These are phyloP conservation scores for Pulveroboletus sp. DNA, from an alignment of 768 basidiomycete genomes.

Conservation along the genomic window DNA sequence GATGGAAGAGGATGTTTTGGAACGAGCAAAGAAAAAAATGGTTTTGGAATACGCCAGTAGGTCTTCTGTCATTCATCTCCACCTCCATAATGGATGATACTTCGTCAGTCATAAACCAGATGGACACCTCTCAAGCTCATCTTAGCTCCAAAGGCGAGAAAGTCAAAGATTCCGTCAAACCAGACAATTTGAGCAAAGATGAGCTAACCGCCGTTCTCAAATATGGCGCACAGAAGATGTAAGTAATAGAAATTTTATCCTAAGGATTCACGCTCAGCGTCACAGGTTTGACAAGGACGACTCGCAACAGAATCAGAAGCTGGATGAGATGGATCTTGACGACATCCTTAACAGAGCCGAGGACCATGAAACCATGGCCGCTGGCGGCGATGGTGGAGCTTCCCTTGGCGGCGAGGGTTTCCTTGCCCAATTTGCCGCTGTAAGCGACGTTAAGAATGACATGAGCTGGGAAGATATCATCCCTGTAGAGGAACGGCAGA, in stretches of 20 bases:
- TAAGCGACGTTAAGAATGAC: constrained; percentile 98
- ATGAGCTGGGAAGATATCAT: constrained; percentile 99
- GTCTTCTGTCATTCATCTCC: constrained; percentile 35
- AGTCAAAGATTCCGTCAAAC: constrained; percentile 64
- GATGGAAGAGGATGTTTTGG: constrained; percentile 98
- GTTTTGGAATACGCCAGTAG: constrained; percentile 97
- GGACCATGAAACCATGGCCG: constrained; percentile 90
- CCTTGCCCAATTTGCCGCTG: constrained; percentile 89
- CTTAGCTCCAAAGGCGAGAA: constrained; percentile 74
- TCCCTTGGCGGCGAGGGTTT: constrained; percentile 98
- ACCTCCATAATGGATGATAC: constrained; percentile 5
- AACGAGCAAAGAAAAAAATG: constrained; percentile 99
- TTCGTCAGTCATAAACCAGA: constrained; percentile 93
- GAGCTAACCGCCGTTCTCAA: constrained; percentile 97
- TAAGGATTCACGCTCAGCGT: constrained; percentile 7
- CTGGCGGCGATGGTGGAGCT: constrained; percentile 76
- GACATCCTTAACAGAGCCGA: constrained; percentile 96
- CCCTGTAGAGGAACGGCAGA: constrained; percentile 84
- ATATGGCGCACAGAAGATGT: constrained; percentile 98
- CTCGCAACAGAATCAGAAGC: constrained; percentile 84
- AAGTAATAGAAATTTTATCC: constrained; percentile 26
- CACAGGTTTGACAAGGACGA: constrained; percentile 96
- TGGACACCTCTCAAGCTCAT: constrained; percentile 98
- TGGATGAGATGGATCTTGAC: constrained; percentile 98
- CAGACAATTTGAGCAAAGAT: constrained; percentile 88